Percentiles rank a stretch among this genome's conserved stretches.
Evolutionary conservation across 2,329 filamentous ascomycete species (phyloP).

Genomic region (Fusarium sp.): DNA sequence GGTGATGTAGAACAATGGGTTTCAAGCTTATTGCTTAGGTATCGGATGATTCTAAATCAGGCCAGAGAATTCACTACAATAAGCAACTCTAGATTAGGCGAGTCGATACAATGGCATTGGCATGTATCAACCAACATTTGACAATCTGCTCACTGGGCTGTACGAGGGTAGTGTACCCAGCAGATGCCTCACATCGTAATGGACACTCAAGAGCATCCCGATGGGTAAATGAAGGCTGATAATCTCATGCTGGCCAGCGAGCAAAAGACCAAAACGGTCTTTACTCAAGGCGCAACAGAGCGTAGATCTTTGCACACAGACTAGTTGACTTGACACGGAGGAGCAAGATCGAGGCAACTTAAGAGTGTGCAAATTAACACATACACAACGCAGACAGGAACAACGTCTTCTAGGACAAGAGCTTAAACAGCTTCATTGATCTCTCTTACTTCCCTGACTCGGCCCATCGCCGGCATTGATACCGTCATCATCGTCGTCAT

Average conservation of each 20-base stretch:
- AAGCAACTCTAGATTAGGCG: neutral
- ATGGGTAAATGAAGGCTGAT: conserved; percentile 45
- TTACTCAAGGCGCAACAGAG: conserved; percentile 56
- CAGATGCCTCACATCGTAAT: conserved; percentile 50
- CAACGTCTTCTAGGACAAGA: conserved; percentile 1
- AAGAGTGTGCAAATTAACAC: conserved; percentile 81
- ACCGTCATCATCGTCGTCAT: conserved; percentile 67
- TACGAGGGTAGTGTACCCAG: conserved; percentile 52
- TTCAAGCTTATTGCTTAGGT: neutral
- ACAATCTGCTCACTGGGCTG: conserved; percentile 46
- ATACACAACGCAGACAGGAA: conserved; percentile 8
- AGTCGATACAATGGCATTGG: neutral
- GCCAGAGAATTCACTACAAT: neutral
- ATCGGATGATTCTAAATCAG: neutral
- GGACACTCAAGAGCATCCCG: conserved; percentile 46
- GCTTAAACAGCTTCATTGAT: conserved; percentile 41
- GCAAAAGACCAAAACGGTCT: conserved; percentile 63
- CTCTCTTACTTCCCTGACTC: conserved; percentile 54
- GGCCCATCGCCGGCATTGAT: conserved; percentile 50
- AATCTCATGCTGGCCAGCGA: conserved; percentile 48
- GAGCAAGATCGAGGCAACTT: conserved; percentile 86
- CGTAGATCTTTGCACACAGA: conserved; percentile 90
- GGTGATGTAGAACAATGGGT: neutral
- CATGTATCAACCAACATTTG: conserved; percentile 49
- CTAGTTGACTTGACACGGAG: conserved; percentile 92